Evolutionary conservation across 1,284 basidiomycete species (phyloP).

Genomic region (Malassezia caprae): DNA sequence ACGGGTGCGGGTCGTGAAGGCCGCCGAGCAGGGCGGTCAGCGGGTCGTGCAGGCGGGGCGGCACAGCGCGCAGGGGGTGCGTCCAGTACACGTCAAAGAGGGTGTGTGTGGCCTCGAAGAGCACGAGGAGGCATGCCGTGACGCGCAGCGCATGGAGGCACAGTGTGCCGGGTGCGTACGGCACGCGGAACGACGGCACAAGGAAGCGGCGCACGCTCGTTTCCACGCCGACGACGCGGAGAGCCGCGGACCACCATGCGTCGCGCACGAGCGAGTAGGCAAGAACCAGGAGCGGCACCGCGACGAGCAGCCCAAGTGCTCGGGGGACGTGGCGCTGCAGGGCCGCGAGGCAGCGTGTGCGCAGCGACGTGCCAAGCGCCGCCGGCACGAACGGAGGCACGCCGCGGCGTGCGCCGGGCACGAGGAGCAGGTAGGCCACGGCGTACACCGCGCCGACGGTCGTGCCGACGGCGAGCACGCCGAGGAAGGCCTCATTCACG

Average conservation of each 20-base stretch:
- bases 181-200: slow-evolving; percentile 31
- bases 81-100: slow-evolving; percentile 34
- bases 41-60: slow-evolving; percentile 20
- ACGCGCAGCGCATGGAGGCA: slow-evolving; percentile 17
- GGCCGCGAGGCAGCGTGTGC: slow-evolving; percentile 17
- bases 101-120: slow-evolving; percentile 21
- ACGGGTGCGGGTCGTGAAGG: slow-evolving; percentile 22
- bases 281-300: background rate
- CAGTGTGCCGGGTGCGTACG: slow-evolving; percentile 13
- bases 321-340: slow-evolving; percentile 18
- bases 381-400: slow-evolving; percentile 19
- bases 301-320: background rate
- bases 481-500: slow-evolving; percentile 31
- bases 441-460: slow-evolving; percentile 19
- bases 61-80: slow-evolving; percentile 23
- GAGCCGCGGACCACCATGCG: slow-evolving; percentile 22
- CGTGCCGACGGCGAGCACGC: slow-evolving; percentile 13
- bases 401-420: slow-evolving; percentile 13
- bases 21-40: slow-evolving; percentile 27
- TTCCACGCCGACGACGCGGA: slow-evolving; percentile 25
- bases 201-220: slow-evolving; percentile 21
- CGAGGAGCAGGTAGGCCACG: slow-evolving; percentile 9
- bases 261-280: slow-evolving; percentile 23
- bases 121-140: slow-evolving; percentile 17
- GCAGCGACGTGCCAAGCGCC: slow-evolving; percentile 4